Conservation (phyloP, 257 asterid species). For the Solanum arcanum region DNA sequence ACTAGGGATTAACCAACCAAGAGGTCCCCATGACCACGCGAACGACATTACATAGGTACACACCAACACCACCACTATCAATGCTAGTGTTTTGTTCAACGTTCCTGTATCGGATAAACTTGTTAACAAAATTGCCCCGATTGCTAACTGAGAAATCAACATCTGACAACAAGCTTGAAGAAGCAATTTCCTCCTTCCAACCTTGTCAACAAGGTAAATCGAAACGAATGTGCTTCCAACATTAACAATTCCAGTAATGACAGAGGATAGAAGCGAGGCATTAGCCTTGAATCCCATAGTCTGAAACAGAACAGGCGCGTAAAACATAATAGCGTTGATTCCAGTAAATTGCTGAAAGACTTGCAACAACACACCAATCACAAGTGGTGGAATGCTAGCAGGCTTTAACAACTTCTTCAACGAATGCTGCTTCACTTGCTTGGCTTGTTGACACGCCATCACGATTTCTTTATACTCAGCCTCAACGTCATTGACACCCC, state of each 20-base stretch:
- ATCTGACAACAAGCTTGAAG: neutral
- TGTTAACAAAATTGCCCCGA: neutral
- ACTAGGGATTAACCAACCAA: slow-evolving; percentile 65
- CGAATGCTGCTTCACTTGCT: neutral
- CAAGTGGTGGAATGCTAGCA: neutral
- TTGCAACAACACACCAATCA: neutral
- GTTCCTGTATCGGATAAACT: neutral
- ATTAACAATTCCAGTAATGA: neutral
- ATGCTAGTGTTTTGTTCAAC: neutral
- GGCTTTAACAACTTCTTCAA: too few relatives aligned
- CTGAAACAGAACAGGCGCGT: neutral
- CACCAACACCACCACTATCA: neutral
- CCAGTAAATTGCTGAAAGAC: neutral
- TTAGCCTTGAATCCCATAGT: neutral
- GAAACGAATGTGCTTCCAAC: neutral
- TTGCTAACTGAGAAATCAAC: neutral
- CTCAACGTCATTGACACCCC: neutral
- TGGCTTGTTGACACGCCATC: neutral
- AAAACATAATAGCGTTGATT: neutral
- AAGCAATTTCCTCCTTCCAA: neutral
- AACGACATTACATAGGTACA: slow-evolving; percentile 31
- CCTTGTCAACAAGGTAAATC: neutral
- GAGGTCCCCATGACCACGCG: slow-evolving; percentile 85
- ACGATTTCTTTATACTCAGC: neutral
- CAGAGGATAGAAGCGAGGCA: neutral